phyloP scores from a whole-genome alignment of 2,329 filamentous ascomycete genomes.

The Scedosporium dehoogii region DNA sequence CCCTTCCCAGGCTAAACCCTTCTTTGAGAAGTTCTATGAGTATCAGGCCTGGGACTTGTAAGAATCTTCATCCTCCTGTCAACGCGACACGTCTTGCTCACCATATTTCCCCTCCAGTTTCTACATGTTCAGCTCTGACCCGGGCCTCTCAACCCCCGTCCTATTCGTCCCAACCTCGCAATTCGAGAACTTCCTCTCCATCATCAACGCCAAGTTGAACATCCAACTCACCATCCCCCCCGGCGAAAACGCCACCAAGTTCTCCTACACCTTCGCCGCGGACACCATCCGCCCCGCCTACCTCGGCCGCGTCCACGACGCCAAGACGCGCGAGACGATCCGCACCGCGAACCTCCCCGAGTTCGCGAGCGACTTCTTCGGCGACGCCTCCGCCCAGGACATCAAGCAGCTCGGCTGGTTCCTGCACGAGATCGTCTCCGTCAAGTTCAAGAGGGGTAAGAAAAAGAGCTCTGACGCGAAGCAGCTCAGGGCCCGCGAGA shows the following conservation, averaged over 20 bases:
- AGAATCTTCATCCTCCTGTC: constrained; percentile 20
- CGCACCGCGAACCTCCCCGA: neutral
- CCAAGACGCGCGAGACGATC: constrained; percentile 19
- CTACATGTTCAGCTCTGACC: constrained; percentile 49
- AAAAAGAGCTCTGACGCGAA: constrained; percentile 39
- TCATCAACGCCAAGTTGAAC: constrained; percentile 51
- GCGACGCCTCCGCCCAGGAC: neutral
- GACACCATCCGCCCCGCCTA: constrained; percentile 57
- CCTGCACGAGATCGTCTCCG: constrained; percentile 27
- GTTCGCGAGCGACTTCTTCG: neutral
- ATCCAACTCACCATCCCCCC: constrained; percentile 48
- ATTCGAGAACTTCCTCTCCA: constrained; percentile 51
- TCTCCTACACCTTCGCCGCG: constrained; percentile 52
- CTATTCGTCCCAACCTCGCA: constrained; percentile 60
- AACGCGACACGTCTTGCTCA: neutral
- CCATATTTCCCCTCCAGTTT: constrained; percentile 36
- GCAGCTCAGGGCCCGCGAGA: constrained; percentile 25
- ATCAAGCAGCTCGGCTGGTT: neutral
- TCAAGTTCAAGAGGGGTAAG: constrained; percentile 30
- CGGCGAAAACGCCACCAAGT: constrained; percentile 38
- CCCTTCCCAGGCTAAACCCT: constrained; percentile 25
- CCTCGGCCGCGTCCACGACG: constrained; percentile 30
- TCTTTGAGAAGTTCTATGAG: constrained; percentile 39
- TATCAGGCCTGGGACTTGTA: constrained; percentile 67
- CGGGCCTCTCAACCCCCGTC: constrained; percentile 39